phyloP scores from a whole-genome alignment of 495 filamentous ascomycete species.

The Echria macrotheca region DNA sequence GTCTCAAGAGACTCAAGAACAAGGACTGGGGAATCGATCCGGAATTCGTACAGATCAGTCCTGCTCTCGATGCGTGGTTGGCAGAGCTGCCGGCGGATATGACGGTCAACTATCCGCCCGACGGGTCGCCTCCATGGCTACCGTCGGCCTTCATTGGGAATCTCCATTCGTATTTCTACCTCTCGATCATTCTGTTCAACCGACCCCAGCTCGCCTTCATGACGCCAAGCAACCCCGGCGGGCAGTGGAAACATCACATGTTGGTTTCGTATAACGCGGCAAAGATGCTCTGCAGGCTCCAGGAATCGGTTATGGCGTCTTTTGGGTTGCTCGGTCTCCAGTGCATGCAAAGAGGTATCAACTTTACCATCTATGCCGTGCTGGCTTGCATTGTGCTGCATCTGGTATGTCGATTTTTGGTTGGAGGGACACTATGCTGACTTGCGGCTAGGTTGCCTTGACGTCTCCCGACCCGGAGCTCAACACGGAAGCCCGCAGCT shows the following conservation, averaged over 20 bases:
- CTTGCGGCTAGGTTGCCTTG: conserved; percentile 84
- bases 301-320: conserved; percentile 73
- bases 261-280: conserved; percentile 79
- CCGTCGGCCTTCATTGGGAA: conserved; percentile 88
- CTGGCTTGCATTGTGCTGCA: conserved; percentile 94
- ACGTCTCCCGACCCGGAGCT: conserved; percentile 91
- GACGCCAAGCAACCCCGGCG: conserved; percentile 64
- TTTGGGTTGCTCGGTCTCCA: conserved; percentile 78
- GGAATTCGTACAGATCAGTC: conserved; percentile 71
- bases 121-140: conserved; percentile 79
- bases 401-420: conserved; percentile 63
- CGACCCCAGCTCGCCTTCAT: conserved; percentile 78
- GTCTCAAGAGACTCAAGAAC: conserved; percentile 72
- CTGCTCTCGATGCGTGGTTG: conserved; percentile 68
- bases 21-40: conserved; percentile 90
- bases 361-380: conserved; percentile 89
- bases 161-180: conserved; percentile 86
- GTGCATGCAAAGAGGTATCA: conserved; percentile 92
- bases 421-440: no score
- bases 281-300: conserved; percentile 82
- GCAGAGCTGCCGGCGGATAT: conserved; percentile 72
- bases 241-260: conserved; percentile 85
- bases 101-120: conserved; percentile 68
- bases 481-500: conserved; percentile 78
- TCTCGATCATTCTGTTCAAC: conserved; percentile 82